Evolutionary conservation across 2,329 filamentous ascomycete genomes (phyloP), one percentile per base, ranked within the genome.

Genomic region (Bipolaris victoriae): DNA sequence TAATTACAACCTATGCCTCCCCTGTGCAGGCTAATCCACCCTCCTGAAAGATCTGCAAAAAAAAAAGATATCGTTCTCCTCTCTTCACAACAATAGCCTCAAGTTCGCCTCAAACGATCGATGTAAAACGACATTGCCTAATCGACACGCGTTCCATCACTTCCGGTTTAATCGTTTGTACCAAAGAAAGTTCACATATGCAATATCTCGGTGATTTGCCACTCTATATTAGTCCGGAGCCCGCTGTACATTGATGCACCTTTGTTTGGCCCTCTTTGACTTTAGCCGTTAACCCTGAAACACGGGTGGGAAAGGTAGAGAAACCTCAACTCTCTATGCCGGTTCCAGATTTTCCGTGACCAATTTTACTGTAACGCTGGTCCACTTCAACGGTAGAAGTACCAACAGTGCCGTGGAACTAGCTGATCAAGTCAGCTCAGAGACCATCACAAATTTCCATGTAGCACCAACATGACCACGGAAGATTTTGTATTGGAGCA

Each of bases 271-370:
- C 36, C 31, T 35, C 24, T 24, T 43, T 24, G 22, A 57, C 50
- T 57, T 57, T 57, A 57, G 44, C 49, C 49, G 54, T 33, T 41
- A 48, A 48, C 49, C 49, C 35, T 41, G 49, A 37, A 50, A 43
- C 29, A 31, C 26, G 45, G 54, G 31, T 47, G 43, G 22, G 22
- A 31, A 36, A 36, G 29, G 24, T 50, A 20, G n/a, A 53, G 44
- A 31, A 48, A 31, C 36, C 41, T 44, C 29, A 37, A 47, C 36
- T 44, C 37, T 47, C 43, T 36, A 52, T 18, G 29, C 52, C 49
- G 54, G 54, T 43, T 48, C 20, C 40, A 52, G 54, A 57, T 57
- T 49, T 33, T 53, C 54, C 54, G 54, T 46, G 15, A 48, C 44
- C 43, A 57, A 48, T 31, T 53, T 39, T 15, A 48, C 47, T 49